Percentiles rank a stretch among this genome's conserved stretches.
phyloP scores from a whole-genome alignment of 148 eudicot genomes.

The Camellia lanceoleosa region DNA sequence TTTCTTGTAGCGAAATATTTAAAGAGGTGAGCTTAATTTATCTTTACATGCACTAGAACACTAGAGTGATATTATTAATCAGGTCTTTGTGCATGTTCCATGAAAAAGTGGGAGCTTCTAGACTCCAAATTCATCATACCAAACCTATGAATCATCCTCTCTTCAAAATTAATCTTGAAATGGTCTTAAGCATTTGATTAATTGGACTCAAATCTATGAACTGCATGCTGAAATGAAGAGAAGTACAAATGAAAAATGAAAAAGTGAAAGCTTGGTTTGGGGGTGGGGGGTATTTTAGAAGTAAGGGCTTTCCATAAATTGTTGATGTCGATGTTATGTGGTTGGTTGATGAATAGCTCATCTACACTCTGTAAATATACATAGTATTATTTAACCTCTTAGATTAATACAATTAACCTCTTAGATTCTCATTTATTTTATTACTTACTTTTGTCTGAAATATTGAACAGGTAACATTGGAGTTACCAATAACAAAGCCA shows the following conservation, averaged over 20 bases:
- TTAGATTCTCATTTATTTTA: neutral
- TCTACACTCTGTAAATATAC: neutral
- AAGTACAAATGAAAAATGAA: neutral
- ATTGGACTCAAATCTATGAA: neutral
- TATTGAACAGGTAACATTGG: slow-evolving; percentile 66
- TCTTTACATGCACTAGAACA: neutral
- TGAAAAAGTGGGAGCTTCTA: neutral
- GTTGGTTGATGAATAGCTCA: neutral
- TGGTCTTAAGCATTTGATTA: neutral
- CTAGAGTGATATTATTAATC: neutral
- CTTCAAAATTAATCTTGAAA: neutral
- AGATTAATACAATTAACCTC: too few relatives aligned
- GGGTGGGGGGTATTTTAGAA: too few relatives aligned
- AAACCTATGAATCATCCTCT: neutral
- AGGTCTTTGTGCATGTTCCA: neutral
- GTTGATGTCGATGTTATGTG: too few relatives aligned
- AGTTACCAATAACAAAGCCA: slow-evolving; percentile 51
- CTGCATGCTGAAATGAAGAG: neutral
- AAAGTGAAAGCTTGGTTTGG: neutral
- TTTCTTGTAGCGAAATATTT: slow-evolving; percentile 67
- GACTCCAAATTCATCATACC: neutral
- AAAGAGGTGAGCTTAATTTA: slow-evolving; percentile 64
- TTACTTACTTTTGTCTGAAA: neutral
- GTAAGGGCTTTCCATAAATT: neutral
- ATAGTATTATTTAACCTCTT: too few relatives aligned